These are phyloP conservation scores for Gaertneriomyces sp. DNA, from an alignment of 192 early-diverging fungal species.

Conservation along the genomic window DNA sequence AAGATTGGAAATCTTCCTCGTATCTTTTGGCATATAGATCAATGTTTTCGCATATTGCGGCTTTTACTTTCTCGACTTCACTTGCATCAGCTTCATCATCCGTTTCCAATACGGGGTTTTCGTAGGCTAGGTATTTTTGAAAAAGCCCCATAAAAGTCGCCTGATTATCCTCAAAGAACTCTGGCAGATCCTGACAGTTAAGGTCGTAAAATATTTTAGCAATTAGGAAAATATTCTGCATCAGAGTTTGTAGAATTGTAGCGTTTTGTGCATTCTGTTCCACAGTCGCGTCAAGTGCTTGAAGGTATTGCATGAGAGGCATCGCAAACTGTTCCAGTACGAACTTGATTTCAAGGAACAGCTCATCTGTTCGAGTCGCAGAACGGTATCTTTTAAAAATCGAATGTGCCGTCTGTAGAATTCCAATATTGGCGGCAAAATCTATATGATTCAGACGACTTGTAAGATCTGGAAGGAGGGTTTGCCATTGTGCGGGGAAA, in stretches of 20 bases:
- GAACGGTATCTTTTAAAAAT: conserved; percentile 94
- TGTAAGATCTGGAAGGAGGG: conserved; percentile 71
- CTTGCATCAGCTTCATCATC: conserved; percentile 86
- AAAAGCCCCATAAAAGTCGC: conserved; percentile 75
- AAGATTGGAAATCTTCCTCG: conserved; percentile 80
- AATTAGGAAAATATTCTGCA: conserved; percentile 71
- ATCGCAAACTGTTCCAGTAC: conserved; percentile 82
- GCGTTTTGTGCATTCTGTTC: conserved; percentile 61
- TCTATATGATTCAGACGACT: conserved; percentile 71
- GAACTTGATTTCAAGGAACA: conserved; percentile 89
- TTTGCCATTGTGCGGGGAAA: conserved; percentile 87
- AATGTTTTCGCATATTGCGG: conserved; percentile 89
- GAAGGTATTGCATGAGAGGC: conserved; percentile 77
- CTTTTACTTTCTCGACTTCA: conserved; percentile 81
- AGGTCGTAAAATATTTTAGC: conserved; percentile 91
- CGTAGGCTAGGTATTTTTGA: conserved; percentile 83
- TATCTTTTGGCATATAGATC: conserved; percentile 86
- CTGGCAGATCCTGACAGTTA: conserved; percentile 94
- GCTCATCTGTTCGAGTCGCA: conserved; percentile 70
- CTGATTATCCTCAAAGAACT: conserved; percentile 95
- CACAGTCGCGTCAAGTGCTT: conserved; percentile 82
- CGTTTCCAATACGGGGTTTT: conserved; percentile 64
- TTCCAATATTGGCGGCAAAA: conserved; percentile 81
- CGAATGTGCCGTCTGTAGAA: conserved; percentile 91
- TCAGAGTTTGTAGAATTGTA: conserved; percentile 64